These are phyloP conservation scores for Wickerhamiella parazyma DNA, from an alignment of 805 yeast genomes.

Conservation along the genomic window DNA sequence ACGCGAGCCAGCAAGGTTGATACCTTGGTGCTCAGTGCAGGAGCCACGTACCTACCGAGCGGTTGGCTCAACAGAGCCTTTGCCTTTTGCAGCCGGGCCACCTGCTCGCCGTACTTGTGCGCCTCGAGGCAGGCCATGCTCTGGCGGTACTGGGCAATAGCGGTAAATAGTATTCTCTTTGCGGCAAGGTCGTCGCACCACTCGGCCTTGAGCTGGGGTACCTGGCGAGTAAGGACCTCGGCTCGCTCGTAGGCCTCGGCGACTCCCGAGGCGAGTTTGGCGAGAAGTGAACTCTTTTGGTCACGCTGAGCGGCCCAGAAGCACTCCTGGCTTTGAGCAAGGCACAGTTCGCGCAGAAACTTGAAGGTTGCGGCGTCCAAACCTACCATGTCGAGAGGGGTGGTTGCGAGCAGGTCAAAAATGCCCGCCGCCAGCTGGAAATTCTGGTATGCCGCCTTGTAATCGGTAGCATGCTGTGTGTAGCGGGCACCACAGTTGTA, in stretches of 20 bases:
- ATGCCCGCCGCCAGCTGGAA: conserved; percentile 65
- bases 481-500: conserved; percentile 58
- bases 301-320: conserved; percentile 63
- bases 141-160: conserved; percentile 56
- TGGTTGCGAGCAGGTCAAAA: conserved; percentile 30
- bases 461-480: conserved; percentile 35
- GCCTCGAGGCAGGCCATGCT: conserved; percentile 36
- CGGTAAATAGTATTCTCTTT: conserved; percentile 52
- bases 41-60: conserved; percentile 28
- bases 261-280: conserved; percentile 53
- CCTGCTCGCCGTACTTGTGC: conserved; percentile 57
- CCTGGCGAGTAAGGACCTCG: conserved; percentile 30
- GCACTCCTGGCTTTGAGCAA: conserved; percentile 81
- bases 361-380: conserved; percentile 38
- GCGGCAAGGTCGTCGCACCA: conserved; percentile 51
- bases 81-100: conserved; percentile 37
- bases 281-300: conserved; percentile 39
- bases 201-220: conserved; percentile 42
- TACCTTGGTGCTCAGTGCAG: conserved; percentile 18
- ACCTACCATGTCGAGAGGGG: conserved; percentile 27
- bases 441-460: conserved; percentile 47
- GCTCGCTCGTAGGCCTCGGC: conserved; percentile 42
- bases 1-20: conserved; percentile 43
- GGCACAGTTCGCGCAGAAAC: conserved; percentile 39
- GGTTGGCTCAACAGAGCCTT: conserved; percentile 27